Evolutionary conservation across 768 basidiomycete genomes (phyloP).

Genomic region (Rhizopogon roseolus): DNA sequence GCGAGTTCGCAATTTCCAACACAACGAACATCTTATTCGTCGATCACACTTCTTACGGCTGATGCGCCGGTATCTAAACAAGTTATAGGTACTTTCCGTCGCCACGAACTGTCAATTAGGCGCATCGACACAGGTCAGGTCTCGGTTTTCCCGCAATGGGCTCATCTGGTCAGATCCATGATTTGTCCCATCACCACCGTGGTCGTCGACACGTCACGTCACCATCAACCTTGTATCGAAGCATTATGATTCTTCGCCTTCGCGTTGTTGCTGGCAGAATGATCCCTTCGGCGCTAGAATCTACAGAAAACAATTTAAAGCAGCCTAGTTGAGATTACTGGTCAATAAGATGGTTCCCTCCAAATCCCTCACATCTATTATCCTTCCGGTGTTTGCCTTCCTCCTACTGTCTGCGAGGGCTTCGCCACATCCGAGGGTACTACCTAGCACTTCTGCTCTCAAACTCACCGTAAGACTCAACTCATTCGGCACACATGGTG

Average conservation of each 20-base stretch:
- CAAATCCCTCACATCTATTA: background rate
- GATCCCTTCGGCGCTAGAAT: background rate
- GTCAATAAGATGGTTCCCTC: constrained; percentile 3
- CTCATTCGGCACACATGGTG: background rate
- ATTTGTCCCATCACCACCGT: too few relatives aligned
- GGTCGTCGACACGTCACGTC: too few relatives aligned
- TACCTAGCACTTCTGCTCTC: background rate
- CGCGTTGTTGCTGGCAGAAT: background rate
- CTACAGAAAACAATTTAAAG: background rate
- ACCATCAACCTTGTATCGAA: background rate
- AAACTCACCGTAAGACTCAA: constrained; percentile 2
- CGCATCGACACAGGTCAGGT: too few relatives aligned
- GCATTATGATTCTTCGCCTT: background rate
- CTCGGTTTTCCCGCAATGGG: too few relatives aligned
- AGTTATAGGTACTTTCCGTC: too few relatives aligned
- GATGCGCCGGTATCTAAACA: too few relatives aligned
- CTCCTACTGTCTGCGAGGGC: background rate
- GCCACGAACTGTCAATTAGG: too few relatives aligned
- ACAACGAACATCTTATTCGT: too few relatives aligned
- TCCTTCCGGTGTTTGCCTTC: constrained; percentile 1
- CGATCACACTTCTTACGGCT: too few relatives aligned
- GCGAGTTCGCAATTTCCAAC: too few relatives aligned
- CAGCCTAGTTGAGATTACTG: background rate
- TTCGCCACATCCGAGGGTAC: background rate
- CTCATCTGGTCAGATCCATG: too few relatives aligned